phyloP scores from a whole-genome alignment of 805 yeast genomes.

The Tetrapisispora phaffii region DNA sequence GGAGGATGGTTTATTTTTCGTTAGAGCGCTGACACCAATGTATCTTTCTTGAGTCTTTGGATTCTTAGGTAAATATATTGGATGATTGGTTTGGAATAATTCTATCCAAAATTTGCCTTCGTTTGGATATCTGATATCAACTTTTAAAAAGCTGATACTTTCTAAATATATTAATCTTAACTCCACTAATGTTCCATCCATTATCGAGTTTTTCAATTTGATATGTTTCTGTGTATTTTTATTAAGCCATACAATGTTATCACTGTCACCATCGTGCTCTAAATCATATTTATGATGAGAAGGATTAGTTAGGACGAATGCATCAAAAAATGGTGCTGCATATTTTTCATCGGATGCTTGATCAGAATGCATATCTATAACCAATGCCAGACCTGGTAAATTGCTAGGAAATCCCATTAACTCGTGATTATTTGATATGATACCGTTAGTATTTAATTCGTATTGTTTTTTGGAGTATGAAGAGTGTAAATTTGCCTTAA shows the following conservation, averaged over 20 bases:
- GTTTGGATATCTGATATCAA: conserved; percentile 20
- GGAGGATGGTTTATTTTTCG: conserved; percentile 28
- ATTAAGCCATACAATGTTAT: conserved; percentile 10
- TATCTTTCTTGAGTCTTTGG: conserved; percentile 28
- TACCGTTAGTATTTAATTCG: conserved; percentile 23
- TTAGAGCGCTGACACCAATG: conserved; percentile 61
- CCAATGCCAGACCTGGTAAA: conserved; percentile 23
- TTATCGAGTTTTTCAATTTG: conserved; percentile 9
- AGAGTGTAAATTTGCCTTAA: conserved; percentile 16
- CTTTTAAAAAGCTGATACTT: conserved; percentile 20
- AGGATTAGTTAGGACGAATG: conserved; percentile 19
- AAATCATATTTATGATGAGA: conserved; percentile 15
- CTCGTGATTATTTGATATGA: conserved; percentile 12
- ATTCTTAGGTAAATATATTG: conserved; percentile 20
- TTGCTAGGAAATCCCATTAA: conserved; percentile 28
- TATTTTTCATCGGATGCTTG: not conserved
- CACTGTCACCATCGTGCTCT: conserved; percentile 20
- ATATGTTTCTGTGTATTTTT: conserved; percentile 8
- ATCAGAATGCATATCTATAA: conserved; percentile 20
- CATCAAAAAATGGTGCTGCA: conserved; percentile 22
- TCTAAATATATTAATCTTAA: conserved; percentile 21
- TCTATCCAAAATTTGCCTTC: conserved; percentile 24
- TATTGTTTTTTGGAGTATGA: conserved; percentile 24
- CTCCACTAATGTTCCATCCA: conserved; percentile 13
- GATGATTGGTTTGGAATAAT: conserved; percentile 13